Base-by-base conservation (phyloP, 2,329 filamentous ascomycete genomes). In the Talaromyces pinophilus region DNA sequence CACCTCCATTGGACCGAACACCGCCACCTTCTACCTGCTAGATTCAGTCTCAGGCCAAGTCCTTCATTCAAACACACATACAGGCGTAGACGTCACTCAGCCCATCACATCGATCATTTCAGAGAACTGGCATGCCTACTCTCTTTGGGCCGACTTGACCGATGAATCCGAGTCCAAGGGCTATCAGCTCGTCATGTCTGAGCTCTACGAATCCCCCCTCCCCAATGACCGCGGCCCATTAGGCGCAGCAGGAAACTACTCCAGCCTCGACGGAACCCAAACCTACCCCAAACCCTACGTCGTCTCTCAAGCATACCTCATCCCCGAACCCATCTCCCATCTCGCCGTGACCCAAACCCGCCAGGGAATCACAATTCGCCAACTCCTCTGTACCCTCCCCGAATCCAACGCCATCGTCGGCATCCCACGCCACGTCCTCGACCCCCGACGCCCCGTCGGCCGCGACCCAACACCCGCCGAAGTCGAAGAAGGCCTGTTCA, bases 61-160 rank as follows among this genome's bases (percentile, higher is more conserved):
- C 22, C 84, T 99, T 2, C 84, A 92, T 70, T 88, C 91, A 0
- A 85, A 87, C 55, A 86, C 83, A 0, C 89, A 97, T 74, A 79
- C 85, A 5, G 90, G 90, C 3, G 88, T 97, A 40, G 93, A 98
- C 74, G 83, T 86, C 0, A 82, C 80, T 59, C 90, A 93, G 74
- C 85, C 89, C 0, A 90, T 97, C 67, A 84, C 90, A 25, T 92
- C 93, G 50, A 86, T 88, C 30, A 84, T 97, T 62, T 91, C 93
- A 0, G 95, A 99, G 82, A 98, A 99, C 80, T 98, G 94, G 93
- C 93, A 96, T 74, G 86, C 89, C 6, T 98, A 96, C 81, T 90
- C 92, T 7, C 91, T 93, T 77, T 89, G 88, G 74, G 80, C 81
- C 2, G 82, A 89, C 38, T 79, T 82, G 52, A 72, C 74, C 52